Base-by-base conservation (phyloP, 441 rosid genomes). In the Adansonia gregorii region DNA sequence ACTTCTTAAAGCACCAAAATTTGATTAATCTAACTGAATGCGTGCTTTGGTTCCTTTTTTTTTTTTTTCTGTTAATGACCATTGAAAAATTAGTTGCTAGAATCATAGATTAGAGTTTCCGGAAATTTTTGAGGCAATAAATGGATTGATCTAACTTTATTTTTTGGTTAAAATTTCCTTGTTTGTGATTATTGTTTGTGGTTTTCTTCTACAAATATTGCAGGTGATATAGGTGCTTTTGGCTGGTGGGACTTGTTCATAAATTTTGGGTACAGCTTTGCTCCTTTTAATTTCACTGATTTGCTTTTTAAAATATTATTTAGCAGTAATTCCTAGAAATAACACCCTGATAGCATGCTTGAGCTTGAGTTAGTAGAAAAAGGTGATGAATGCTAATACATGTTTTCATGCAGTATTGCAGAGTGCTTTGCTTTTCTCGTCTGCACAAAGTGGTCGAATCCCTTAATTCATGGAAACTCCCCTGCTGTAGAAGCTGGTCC, bases 201-300 rank as follows among this genome's bases (percentile, higher is more conserved):
- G 41, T 35, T 73, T 54, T 43, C 79, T 43, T 45, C 58, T 55
- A 19, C 59, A 20, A 45, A 68, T 68, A 27, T 80, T 70, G 15
- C 90, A 96, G 99, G 98, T 74, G 95, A 89, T 81, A 88, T 94
- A 3, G 90, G 91, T 78, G 90, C 97, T 84, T 94, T 95, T 85
- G 90, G 97, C 82, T 94, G 99, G 99, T 95, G 99, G 99, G 97
- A 92, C 78, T 87, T 95, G 85, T 96, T 96, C 79, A 89, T 96
- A 86, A 96, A 94, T 84, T 90, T 94, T 84, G 91, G 98, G 98
- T 94, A 85, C 63, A 64, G 74, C 64, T 82, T 81, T 59, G 55
- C 19, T 80, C 73, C 74, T 79, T 74, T 66, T 77, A 84, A 49
- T 75, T 20, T 75, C 81, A 31, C 59, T 12, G 55, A 43, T 63